Base-by-base conservation (phyloP, 352 stramenopile genomes). In the Globisporangium solare region DNA sequence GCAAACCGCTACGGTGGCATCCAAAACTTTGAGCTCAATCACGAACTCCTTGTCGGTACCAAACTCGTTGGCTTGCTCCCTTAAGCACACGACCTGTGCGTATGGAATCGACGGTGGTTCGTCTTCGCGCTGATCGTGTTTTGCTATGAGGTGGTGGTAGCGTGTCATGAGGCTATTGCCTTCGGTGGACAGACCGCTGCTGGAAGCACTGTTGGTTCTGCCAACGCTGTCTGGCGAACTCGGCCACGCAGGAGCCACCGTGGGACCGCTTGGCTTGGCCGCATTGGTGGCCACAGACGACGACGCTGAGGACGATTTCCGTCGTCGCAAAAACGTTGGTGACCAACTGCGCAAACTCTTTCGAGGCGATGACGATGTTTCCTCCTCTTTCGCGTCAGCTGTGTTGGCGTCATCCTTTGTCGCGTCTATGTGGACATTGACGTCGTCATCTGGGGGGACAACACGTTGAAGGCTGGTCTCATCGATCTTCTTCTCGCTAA, bases 271-370 rank as follows among this genome's bases (percentile, higher is more conserved):
- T 35, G 27, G 27, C 5, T 43, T 10, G 40, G 64, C 62, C 10
- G 40, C 20, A 32, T 59, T 21, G 43, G 61, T 35, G 58, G 67
- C 10, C 45, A 64, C n/a, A 56, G 67, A 64, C 53, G 67, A 64
- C 53, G 50, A 60, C 15, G 45, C 70, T 31, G 64, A 65, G 27
- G 27, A 35, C 27, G 27, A 35, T 35, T 35, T 35, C 0, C 61
- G 57, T 48, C 71, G 64, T 10, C 67, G 58, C 7, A 78, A 47
- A 13, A 80, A 69, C 3, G 62, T 76, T 10, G 72, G 76, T 0
- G 72, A 75, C 70, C 72, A 85, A 2, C 49, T 60, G 53, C 71
- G 68, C 13, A 18, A 18, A 18, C 10, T 15, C 58, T 77, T 75
- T 18, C 45, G 22, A 15, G 66, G 61, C 14, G 60, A 49, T 12